Evolutionary conservation across 371 early-diverging fungal genomes (phyloP).

Genomic region (Neoconidiobolus thromboides): DNA sequence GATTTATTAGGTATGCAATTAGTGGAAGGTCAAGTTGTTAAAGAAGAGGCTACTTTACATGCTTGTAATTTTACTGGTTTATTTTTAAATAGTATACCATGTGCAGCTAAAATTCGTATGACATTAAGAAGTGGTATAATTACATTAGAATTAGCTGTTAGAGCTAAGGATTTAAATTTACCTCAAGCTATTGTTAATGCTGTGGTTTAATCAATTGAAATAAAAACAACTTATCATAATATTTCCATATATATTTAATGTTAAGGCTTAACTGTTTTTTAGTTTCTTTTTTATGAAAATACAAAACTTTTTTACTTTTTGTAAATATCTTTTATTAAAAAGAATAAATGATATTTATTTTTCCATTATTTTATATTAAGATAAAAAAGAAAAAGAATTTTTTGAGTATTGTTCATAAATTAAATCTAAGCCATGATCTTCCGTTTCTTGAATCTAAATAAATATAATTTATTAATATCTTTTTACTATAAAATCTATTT

Average conservation of each 20-base stretch:
- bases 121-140: conserved; percentile 14
- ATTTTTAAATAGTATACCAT: conserved; percentile 27
- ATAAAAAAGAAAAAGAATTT: not conserved
- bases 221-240: too few relatives aligned
- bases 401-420: not conserved
- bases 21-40: conserved; percentile 42
- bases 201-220: not conserved
- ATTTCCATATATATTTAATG: too few relatives aligned
- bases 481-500: too few relatives aligned
- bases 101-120: conserved; percentile 69
- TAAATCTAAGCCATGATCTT: not conserved
- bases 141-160: not conserved
- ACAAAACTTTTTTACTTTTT: too few relatives aligned
- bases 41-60: conserved; percentile 65
- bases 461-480: not conserved
- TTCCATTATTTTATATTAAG: not conserved
- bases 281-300: too few relatives aligned
- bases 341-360: too few relatives aligned
- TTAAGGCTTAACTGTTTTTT: too few relatives aligned
- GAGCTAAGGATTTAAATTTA: not conserved
- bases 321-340: too few relatives aligned
- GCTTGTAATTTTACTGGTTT: conserved; percentile 66
- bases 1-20: conserved; percentile 75
- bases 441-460: not conserved
- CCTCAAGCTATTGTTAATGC: not conserved